Evolutionary conservation across 805 yeast species (phyloP).

Genomic region (Komagataella populi): DNA sequence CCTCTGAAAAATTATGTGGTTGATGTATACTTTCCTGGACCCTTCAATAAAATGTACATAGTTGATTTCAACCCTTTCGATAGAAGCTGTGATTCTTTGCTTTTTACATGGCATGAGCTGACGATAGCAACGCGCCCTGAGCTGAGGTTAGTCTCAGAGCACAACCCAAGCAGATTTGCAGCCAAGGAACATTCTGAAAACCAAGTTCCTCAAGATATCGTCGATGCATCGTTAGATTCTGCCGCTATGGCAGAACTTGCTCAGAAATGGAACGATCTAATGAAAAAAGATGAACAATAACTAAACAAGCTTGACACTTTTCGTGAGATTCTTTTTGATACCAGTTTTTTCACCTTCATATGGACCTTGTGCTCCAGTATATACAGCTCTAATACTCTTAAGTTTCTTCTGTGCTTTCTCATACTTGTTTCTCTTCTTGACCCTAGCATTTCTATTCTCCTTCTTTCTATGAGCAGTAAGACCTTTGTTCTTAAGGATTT

Average conservation of each 20-base stretch:
- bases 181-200: slow-evolving; percentile 77
- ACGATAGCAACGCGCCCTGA: slow-evolving; percentile 27
- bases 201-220: slow-evolving; percentile 84
- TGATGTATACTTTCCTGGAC: slow-evolving; percentile 76
- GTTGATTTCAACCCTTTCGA: slow-evolving; percentile 84
- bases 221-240: slow-evolving; percentile 68
- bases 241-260: slow-evolving; percentile 58
- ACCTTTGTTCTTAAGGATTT: slow-evolving; percentile 93
- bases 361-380: slow-evolving; percentile 58
- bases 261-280: slow-evolving; percentile 32
- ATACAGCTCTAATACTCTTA: slow-evolving; percentile 83
- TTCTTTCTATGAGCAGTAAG: slow-evolving; percentile 87
- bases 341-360: slow-evolving; percentile 95
- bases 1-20: slow-evolving; percentile 48
- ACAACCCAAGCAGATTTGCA: slow-evolving; percentile 65
- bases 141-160: slow-evolving; percentile 54
- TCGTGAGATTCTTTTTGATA: slow-evolving; percentile 88
- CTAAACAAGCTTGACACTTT: slow-evolving; percentile 64
- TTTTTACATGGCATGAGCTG: slow-evolving; percentile 81
- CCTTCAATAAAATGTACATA: slow-evolving; percentile 49
- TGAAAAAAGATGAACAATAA: slow-evolving; percentile 5
- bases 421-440: slow-evolving; percentile 95
- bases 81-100: slow-evolving; percentile 60
- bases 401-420: slow-evolving; percentile 91
- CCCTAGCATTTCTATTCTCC: slow-evolving; percentile 91